phyloP scores from a whole-genome alignment of 2,329 filamentous ascomycete genomes.

The Aspergillus costaricaensis region DNA sequence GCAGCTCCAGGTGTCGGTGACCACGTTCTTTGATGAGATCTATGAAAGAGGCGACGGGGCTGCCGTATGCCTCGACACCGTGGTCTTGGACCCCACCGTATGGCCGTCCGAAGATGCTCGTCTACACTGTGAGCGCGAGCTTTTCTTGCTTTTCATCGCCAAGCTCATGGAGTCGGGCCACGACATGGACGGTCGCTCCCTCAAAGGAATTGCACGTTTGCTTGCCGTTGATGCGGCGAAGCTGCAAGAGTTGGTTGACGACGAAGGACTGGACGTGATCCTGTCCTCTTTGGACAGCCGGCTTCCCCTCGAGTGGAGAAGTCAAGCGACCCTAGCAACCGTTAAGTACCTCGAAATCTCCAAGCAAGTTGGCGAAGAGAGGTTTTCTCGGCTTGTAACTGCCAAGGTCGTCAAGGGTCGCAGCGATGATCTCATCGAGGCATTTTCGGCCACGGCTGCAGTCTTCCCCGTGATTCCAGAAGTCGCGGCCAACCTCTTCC shows the following conservation, averaged over 20 bases:
- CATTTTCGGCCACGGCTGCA: conserved; percentile 87
- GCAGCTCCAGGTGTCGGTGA: conserved; percentile 47
- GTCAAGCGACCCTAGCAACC: conserved; percentile 77
- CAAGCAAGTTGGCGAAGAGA: conserved; percentile 67
- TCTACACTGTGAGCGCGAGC: conserved; percentile 48
- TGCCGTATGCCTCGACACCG: conserved; percentile 49
- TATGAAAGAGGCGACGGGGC: conserved; percentile 51
- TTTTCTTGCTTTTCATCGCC: conserved; percentile 71
- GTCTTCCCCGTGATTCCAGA: conserved; percentile 84
- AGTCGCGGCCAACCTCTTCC: conserved; percentile 74
- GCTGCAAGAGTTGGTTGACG: conserved; percentile 57
- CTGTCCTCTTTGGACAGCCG: conserved; percentile 85
- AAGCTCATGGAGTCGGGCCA: conserved; percentile 88
- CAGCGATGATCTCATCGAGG: conserved; percentile 84
- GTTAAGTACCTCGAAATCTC: conserved; percentile 82
- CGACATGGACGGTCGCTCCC: conserved; percentile 64
- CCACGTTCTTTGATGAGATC: conserved; percentile 51
- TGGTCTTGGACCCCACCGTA: conserved; percentile 48
- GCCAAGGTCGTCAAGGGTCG: conserved; percentile 70
- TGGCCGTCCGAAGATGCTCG: conserved; percentile 49
- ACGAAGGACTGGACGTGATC: conserved; percentile 79
- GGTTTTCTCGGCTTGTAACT: conserved; percentile 74
- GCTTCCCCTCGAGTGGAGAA: conserved; percentile 70
- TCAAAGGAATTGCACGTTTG: conserved; percentile 62
- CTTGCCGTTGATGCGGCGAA: conserved; percentile 57